A percentile compares a stretch with the other conserved stretches of the same genome.
phyloP scores from a whole-genome alignment of 2,329 filamentous ascomycete genomes.

The Aspergillus hiratsukae region DNA sequence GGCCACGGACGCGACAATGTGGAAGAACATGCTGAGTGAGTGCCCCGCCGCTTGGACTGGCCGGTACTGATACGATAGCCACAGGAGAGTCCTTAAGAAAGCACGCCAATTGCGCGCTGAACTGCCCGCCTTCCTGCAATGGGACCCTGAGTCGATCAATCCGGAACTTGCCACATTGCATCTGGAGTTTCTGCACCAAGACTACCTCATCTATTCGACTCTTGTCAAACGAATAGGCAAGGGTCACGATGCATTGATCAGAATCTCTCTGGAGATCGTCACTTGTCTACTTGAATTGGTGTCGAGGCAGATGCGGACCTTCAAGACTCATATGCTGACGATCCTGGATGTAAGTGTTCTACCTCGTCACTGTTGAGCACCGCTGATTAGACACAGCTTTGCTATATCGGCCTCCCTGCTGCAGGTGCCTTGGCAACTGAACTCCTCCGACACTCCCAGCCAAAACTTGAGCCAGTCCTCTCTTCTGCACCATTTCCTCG shows the following conservation, averaged over 20 bases:
- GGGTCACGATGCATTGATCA: neutral
- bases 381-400: conserved; percentile 8
- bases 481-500: conserved; percentile 10
- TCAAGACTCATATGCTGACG: neutral
- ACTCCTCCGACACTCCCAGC: conserved; percentile 17
- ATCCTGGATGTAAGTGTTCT: conserved; percentile 4
- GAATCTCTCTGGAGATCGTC: conserved; percentile 3
- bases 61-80: neutral
- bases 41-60: too few species aligned
- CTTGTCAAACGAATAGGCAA: conserved; percentile 12
- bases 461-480: neutral
- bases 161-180: conserved; percentile 1
- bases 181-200: conserved; percentile 18
- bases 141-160: conserved; percentile 1
- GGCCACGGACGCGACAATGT: neutral
- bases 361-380: neutral
- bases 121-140: conserved; percentile 6
- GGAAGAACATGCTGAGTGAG: conserved; percentile 4
- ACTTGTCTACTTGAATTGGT: conserved; percentile 1
- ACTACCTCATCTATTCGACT: conserved; percentile 17
- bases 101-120: neutral
- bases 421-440: conserved; percentile 18
- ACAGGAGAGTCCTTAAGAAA: neutral
- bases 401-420: conserved; percentile 21
- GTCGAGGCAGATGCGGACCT: conserved; percentile 1